These are phyloP conservation scores for Senna tora DNA, from an alignment of 306 rosid genomes.

Conservation along the genomic window DNA sequence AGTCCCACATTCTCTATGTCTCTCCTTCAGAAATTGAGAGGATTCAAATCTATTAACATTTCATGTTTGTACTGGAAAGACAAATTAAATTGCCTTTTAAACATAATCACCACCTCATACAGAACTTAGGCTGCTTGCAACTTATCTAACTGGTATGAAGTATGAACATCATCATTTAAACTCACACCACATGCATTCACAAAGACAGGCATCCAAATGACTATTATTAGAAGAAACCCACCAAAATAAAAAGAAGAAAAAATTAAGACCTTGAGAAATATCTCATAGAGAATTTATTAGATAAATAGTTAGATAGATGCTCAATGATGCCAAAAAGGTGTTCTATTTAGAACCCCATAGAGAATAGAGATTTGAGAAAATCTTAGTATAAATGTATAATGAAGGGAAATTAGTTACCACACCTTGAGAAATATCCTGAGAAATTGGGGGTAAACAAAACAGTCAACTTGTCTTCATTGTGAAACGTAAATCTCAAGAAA, in stretches of 20 bases:
- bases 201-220: constrained; percentile 30
- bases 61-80: constrained; percentile 14
- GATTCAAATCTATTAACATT: neutral
- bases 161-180: constrained; percentile 6
- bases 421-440: constrained; percentile 43
- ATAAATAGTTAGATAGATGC: neutral
- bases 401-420: constrained; percentile 2
- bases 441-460: constrained; percentile 12
- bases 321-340: neutral
- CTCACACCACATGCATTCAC: constrained; percentile 1
- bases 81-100: neutral
- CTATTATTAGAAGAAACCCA: neutral
- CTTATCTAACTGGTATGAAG: neutral
- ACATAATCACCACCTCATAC: constrained; percentile 15
- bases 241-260: constrained; percentile 5
- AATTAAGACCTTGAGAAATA: no score
- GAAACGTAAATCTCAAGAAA: constrained; percentile 52
- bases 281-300: no score
- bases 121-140: constrained; percentile 7
- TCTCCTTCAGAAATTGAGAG: no score
- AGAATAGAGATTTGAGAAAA: neutral
- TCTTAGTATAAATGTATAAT: neutral
- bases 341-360: constrained; percentile 4
- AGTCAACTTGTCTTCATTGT: constrained; percentile 38
- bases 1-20: no score